phyloP scores from a whole-genome alignment of 768 basidiomycete species.

The Lanmaoa rubissima region DNA sequence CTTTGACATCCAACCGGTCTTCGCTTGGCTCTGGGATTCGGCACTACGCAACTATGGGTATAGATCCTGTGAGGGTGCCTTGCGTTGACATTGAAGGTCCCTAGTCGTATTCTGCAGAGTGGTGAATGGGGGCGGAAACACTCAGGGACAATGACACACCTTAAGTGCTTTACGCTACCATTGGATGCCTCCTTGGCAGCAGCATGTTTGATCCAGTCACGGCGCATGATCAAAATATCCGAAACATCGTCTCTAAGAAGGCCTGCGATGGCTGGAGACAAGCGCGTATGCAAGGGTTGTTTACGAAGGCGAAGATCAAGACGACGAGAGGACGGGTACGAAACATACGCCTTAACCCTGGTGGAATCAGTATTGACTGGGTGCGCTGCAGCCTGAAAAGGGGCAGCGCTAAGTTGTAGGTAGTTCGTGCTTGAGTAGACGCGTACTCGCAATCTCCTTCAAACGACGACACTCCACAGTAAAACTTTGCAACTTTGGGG shows the following conservation, averaged over 20 bases:
- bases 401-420: not conserved
- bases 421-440: not conserved
- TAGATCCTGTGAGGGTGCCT: slow-evolving; percentile 68
- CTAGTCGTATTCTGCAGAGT: slow-evolving; percentile 55
- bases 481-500: slow-evolving; percentile 44
- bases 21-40: not conserved
- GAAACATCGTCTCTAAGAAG: slow-evolving; percentile 54
- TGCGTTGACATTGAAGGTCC: slow-evolving; percentile 86
- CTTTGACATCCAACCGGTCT: slow-evolving; percentile 56
- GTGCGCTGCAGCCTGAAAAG: slow-evolving; percentile 12
- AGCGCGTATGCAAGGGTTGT: slow-evolving; percentile 47
- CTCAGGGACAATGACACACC: slow-evolving; percentile 10
- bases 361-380: slow-evolving; percentile 9
- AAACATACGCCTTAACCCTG: slow-evolving; percentile 20
- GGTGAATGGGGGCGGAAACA: not conserved
- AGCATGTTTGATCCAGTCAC: slow-evolving; percentile 58
- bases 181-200: slow-evolving; percentile 35
- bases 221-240: slow-evolving; percentile 58
- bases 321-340: slow-evolving; percentile 2
- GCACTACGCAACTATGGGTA: slow-evolving; percentile 56
- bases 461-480: slow-evolving; percentile 57
- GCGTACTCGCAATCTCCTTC: slow-evolving; percentile 48
- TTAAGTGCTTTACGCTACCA: slow-evolving; percentile 23
- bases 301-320: slow-evolving; percentile 52
- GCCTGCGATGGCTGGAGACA: slow-evolving; percentile 65